phyloP scores from a whole-genome alignment of 2,329 filamentous ascomycete species.

The Fusarium mangiferae region DNA sequence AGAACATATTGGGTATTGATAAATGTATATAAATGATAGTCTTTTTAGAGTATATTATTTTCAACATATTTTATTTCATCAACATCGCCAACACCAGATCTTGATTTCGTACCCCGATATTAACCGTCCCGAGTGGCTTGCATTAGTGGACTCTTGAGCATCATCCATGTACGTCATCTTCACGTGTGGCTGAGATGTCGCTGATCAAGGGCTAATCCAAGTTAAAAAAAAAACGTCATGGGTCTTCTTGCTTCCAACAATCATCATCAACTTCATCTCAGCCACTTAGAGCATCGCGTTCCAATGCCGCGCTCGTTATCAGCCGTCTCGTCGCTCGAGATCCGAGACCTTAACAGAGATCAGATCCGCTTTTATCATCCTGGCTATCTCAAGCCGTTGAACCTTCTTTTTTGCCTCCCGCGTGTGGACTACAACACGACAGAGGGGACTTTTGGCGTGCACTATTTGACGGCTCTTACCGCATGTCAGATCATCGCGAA shows the following conservation, averaged over 20 bases:
- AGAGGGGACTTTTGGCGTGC: slow-evolving; percentile 13
- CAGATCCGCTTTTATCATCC: slow-evolving; percentile 38
- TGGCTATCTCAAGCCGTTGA: slow-evolving; percentile 30
- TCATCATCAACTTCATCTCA: slow-evolving; percentile 12
- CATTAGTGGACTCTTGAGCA: slow-evolving; percentile 4
- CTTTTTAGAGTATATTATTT: neutral
- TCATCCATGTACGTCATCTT: slow-evolving; percentile 16
- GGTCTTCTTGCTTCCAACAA: slow-evolving; percentile 1
- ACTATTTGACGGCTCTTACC: slow-evolving; percentile 23
- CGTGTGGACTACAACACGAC: slow-evolving; percentile 23
- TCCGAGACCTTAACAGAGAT: slow-evolving; percentile 30
- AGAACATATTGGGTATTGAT: neutral
- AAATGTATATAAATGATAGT: slow-evolving; percentile 3
- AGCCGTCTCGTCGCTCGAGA: slow-evolving; percentile 29
- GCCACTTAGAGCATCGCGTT: slow-evolving; percentile 15
- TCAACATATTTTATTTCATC: neutral
- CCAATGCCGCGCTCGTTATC: slow-evolving; percentile 33
- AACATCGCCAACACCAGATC: neutral
- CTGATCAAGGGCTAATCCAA: slow-evolving; percentile 3
- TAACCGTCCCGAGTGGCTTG: neutral
- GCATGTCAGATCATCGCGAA: slow-evolving; percentile 34
- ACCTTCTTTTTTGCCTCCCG: slow-evolving; percentile 31
- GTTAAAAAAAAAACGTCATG: slow-evolving; percentile 17
- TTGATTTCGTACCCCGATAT: neutral
- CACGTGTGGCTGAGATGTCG: neutral